Conservation (phyloP, 2,329 filamentous ascomycete species). For the Beauveria pseudobassiana region DNA sequence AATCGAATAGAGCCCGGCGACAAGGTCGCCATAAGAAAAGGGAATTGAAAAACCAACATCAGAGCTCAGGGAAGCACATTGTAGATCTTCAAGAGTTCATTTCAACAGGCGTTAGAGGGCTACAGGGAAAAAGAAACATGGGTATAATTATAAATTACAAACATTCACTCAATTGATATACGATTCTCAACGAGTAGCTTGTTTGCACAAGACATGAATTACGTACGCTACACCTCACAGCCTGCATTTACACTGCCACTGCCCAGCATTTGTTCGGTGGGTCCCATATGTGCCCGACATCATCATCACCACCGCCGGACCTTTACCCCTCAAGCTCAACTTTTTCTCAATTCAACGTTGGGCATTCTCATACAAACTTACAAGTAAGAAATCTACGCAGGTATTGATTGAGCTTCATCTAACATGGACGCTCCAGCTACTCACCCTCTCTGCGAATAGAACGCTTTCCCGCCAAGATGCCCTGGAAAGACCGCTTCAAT, state of each 20-base stretch:
- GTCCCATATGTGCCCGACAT: not conserved
- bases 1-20: no score
- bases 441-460: not conserved
- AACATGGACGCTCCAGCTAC: not conserved
- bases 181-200: not conserved
- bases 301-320: not conserved
- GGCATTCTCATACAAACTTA: not conserved
- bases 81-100: not conserved
- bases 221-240: not conserved
- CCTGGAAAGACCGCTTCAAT: constrained; percentile 32
- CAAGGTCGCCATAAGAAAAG: not conserved
- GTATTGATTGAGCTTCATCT: not conserved
- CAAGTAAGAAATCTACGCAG: not conserved
- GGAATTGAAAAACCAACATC: not conserved
- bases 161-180: constrained; percentile 3
- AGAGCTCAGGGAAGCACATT: not conserved
- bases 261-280: not conserved
- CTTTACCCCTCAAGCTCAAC: not conserved
- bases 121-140: not conserved
- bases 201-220: not conserved
- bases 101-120: constrained; percentile 2
- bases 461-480: constrained; percentile 17
- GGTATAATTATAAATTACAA: not conserved
- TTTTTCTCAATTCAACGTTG: not conserved
- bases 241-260: constrained; percentile 7